Evolutionary conservation across 139 green algal species (phyloP), one percentile per base, ranked within the genome.

Genomic region (Closterium sp.): DNA sequence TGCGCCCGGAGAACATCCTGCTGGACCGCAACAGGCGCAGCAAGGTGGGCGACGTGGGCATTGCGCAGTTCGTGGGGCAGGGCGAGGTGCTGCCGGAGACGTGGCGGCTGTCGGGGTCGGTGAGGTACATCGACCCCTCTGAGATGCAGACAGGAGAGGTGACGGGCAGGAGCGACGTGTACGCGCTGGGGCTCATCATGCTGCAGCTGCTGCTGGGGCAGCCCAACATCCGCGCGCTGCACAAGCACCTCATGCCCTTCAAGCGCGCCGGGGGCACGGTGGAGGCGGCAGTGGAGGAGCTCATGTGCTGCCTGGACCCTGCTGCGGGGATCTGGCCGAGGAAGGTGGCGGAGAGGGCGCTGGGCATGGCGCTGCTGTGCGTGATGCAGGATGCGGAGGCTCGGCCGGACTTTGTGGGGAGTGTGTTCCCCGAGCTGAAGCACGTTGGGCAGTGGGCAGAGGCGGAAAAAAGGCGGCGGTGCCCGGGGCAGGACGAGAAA

Each of bases 1-100:
- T 96, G 66, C 97, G 98, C 90, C 96, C 97, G 12, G 97, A 97
- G 85, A 99, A 99, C 95, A 94, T 99, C 91, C 95, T 99, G 87
- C 96, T 99, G 94, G 97, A 99, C 91, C 96, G 98, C 31, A 95
- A 96, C 64, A 94, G 95, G 23, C 96, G 95, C 38, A 23, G 34
- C 38, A 93, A 90, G 90, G 97, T 99, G 34, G 97, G 95, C n/a
- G 97, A 99, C 94, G 98, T 98, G 96, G 97, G 97, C 6, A 97
- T 99, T 28, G 97, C 97, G 1, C 30, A 35, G 30, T n/a, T 90
- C 12, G 31, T 84, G 34, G 55, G 55, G 55, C 55, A 76, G 55
- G 33, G 25, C 85, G 85, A 88, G 12, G 33, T 55, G 30, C 30
- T 31, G 31, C 31, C 85, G 7, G 85, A 31, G 16, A 88, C 85